Conservation (phyloP, 176 grass and related monocot species). For the Luzula sylvatica region DNA sequence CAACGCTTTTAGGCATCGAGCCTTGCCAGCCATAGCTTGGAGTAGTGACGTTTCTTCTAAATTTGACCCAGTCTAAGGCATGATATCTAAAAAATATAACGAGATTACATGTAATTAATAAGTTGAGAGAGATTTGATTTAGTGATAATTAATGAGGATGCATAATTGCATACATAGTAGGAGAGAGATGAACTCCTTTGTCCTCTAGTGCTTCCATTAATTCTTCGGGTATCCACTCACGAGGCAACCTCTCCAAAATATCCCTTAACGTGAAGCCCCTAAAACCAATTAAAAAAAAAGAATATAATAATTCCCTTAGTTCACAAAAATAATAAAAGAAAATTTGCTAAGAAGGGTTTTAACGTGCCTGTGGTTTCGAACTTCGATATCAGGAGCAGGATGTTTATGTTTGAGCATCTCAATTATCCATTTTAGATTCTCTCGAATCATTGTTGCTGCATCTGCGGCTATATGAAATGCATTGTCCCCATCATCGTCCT, state of each 20-base stretch:
- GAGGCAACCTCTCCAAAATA: constrained; percentile 90
- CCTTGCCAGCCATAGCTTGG: constrained; percentile 92
- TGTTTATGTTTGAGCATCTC: constrained; percentile 72
- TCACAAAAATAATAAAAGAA: constrained; percentile 8
- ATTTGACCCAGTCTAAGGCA: constrained; percentile 89
- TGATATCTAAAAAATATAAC: constrained; percentile 56
- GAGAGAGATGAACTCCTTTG: constrained; percentile 87
- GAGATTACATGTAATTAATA: constrained; percentile 20
- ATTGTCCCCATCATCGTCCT: constrained; percentile 98
- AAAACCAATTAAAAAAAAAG: constrained; percentile 9
- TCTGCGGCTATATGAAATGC: constrained; percentile 98
- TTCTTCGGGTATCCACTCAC: constrained; percentile 99
- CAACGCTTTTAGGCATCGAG: constrained; percentile 75
- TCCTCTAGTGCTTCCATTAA: constrained; percentile 86
- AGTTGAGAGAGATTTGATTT: neutral
- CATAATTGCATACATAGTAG: constrained; percentile 75
- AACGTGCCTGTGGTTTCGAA: constrained; percentile 92
- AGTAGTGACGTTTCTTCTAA: constrained; percentile 61
- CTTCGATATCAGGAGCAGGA: constrained; percentile 74
- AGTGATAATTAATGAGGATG: neutral
- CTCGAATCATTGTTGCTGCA: constrained; percentile 96
- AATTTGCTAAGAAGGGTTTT: constrained; percentile 2
- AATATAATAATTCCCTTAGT: constrained; percentile 9
- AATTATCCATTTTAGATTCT: constrained; percentile 90
- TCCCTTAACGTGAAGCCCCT: constrained; percentile 87